Conservation (phyloP, 345 rosid species). For the Odontarrhena argentea region DNA sequence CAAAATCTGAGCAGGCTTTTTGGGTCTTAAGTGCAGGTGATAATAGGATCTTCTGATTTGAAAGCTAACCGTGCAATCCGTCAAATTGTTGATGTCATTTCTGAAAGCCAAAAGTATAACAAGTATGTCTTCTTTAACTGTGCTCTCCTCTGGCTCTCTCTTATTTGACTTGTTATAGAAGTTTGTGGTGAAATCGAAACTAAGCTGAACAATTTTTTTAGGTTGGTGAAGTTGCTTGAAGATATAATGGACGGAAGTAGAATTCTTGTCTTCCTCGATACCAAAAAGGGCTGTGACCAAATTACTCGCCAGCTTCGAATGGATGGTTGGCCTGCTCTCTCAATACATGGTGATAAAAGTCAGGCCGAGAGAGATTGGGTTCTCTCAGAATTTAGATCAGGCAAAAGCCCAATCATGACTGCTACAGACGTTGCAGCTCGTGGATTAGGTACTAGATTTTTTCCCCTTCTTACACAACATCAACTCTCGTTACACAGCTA, state of each 20-base stretch:
- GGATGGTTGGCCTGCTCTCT: slow-evolving; percentile 99
- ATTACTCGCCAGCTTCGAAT: slow-evolving; percentile 96
- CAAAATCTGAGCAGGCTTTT: slow-evolving; percentile 19
- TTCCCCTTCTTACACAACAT: background rate
- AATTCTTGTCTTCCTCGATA: slow-evolving; percentile 91
- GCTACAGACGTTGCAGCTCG: slow-evolving; percentile 99
- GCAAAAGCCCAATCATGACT: slow-evolving; percentile 98
- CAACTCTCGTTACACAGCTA: slow-evolving; percentile 12
- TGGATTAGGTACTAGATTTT: slow-evolving; percentile 70
- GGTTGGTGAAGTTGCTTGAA: slow-evolving; percentile 93
- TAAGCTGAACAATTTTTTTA: slow-evolving; percentile 34
- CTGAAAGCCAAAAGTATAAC: slow-evolving; percentile 94
- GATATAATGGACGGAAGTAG: slow-evolving; percentile 99
- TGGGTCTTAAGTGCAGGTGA: slow-evolving; percentile 54
- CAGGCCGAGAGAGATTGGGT: slow-evolving; percentile 99
- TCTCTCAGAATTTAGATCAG: slow-evolving; percentile 94
- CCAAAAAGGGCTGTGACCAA: slow-evolving; percentile 98
- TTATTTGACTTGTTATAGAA: background rate
- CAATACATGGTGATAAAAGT: slow-evolving; percentile 99
- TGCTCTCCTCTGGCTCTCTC: slow-evolving; percentile 5
- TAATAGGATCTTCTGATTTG: slow-evolving; percentile 87
- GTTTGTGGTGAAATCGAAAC: slow-evolving; percentile 2
- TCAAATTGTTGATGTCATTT: slow-evolving; percentile 84
- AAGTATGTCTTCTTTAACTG: slow-evolving; percentile 51
- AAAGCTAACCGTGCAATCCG: slow-evolving; percentile 97